These are phyloP conservation scores for Paramecium octaurelia DNA, from an alignment of 73 alveolate genomes.

Conservation along the genomic window DNA sequence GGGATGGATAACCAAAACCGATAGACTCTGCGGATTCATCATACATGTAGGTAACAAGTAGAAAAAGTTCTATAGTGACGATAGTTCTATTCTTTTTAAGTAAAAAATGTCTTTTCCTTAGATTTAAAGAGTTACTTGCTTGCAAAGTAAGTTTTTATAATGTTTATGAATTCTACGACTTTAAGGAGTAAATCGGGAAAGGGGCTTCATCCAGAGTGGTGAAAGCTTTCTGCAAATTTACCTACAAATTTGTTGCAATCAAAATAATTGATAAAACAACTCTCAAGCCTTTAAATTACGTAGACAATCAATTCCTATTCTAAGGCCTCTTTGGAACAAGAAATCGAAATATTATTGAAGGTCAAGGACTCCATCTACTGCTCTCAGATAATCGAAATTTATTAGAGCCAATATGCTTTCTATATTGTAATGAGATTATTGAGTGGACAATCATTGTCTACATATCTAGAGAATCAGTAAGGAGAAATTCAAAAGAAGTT, in stretches of 20 bases:
- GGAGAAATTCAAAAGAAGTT: background rate
- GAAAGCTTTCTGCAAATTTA: background rate
- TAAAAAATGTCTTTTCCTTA: background rate
- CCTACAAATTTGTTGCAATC: background rate
- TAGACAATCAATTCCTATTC: background rate
- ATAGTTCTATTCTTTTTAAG: background rate
- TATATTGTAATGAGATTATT: background rate
- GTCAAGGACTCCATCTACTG: background rate
- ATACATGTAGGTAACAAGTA: background rate
- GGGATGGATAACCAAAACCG: background rate
- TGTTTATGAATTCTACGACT: constrained; percentile 3
- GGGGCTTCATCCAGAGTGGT: constrained; percentile 4
- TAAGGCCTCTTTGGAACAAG: constrained; percentile 5
- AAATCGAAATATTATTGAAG: background rate
- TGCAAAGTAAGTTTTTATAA: background rate
- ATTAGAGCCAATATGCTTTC: background rate
- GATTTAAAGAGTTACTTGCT: constrained; percentile 17
- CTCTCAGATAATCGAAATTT: background rate
- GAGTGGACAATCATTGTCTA: background rate
- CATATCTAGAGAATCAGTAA: background rate
- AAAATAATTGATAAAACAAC: background rate
- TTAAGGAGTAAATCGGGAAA: background rate
- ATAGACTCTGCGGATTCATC: background rate
- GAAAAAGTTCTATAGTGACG: background rate
- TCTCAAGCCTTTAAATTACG: constrained; percentile 15